These are phyloP conservation scores for Lepraria neglecta DNA, from an alignment of 495 filamentous ascomycete species.

Conservation along the genomic window DNA sequence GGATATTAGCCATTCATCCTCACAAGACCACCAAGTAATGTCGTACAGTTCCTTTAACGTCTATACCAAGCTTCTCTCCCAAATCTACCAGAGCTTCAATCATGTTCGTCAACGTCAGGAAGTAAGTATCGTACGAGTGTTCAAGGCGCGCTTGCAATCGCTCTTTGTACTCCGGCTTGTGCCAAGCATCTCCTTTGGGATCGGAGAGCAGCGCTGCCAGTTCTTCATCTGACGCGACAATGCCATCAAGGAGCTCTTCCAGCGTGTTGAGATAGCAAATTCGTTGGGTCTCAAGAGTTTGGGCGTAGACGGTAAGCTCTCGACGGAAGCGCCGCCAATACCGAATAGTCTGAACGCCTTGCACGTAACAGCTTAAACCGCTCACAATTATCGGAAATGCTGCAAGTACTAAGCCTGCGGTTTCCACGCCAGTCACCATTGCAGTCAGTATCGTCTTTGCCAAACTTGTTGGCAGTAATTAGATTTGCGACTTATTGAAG, in stretches of 20 bases:
- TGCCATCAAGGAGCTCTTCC: slow-evolving; percentile 24
- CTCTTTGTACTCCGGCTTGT: slow-evolving; percentile 20
- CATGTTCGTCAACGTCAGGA: background rate
- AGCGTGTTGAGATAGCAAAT: slow-evolving; percentile 29
- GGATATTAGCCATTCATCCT: background rate
- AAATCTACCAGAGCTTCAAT: slow-evolving; percentile 13
- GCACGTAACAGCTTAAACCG: slow-evolving; percentile 26
- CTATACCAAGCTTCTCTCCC: slow-evolving; percentile 25
- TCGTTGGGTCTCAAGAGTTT: slow-evolving; percentile 7
- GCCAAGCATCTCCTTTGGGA: slow-evolving; percentile 24
- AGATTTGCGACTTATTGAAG: background rate
- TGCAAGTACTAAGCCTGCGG: slow-evolving; percentile 29
- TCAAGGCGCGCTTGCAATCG: slow-evolving; percentile 26
- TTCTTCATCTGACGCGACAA: slow-evolving; percentile 20
- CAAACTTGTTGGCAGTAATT: background rate
- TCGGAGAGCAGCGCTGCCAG: slow-evolving; percentile 25
- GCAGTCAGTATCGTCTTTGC: background rate
- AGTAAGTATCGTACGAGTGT: slow-evolving; percentile 21
- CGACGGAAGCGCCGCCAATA: slow-evolving; percentile 19
- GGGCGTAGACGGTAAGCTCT: slow-evolving; percentile 20
- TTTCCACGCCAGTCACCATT: slow-evolving; percentile 21
- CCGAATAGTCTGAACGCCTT: slow-evolving; percentile 24
- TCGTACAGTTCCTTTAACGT: slow-evolving; percentile 21
- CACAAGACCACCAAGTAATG: background rate
- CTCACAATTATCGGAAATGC: slow-evolving; percentile 31